phyloP scores from a whole-genome alignment of 2,329 filamentous ascomycete genomes.

The Arthrobotrys iridis region DNA sequence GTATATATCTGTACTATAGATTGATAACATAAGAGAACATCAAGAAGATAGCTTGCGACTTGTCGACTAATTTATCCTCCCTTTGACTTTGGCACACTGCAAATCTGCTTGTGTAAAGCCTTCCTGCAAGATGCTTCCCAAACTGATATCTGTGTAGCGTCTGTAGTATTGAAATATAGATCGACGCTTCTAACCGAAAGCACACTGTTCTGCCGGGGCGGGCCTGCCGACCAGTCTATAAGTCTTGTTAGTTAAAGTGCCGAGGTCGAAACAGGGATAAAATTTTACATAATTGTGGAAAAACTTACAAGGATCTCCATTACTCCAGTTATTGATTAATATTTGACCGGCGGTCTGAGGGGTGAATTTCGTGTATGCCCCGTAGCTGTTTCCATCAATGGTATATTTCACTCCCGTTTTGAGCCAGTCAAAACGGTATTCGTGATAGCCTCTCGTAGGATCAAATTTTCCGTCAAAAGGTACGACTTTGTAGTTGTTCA shows the following conservation, averaged over 20 bases:
- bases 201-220: conserved; percentile 27
- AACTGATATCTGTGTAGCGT: background rate
- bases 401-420: conserved; percentile 29
- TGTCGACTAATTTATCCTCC: background rate
- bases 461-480: conserved; percentile 38
- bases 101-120: background rate
- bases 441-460: conserved; percentile 42
- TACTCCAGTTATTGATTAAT: conserved; percentile 52
- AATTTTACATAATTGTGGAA: background rate
- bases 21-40: too few relatives aligned
- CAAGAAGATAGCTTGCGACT: too few relatives aligned
- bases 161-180: conserved; percentile 43
- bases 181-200: conserved; percentile 31
- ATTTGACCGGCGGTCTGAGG: conserved; percentile 10
- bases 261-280: background rate
- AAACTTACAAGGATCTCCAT: conserved; percentile 40
- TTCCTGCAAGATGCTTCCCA: conserved; percentile 34
- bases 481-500: conserved; percentile 27
- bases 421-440: conserved; percentile 49
- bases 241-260: background rate
- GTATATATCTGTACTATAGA: too few relatives aligned
- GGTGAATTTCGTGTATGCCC: conserved; percentile 1
- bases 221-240: conserved; percentile 43
- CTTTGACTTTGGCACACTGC: conserved; percentile 24
- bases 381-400: conserved; percentile 16